Percentiles rank a stretch among this genome's conserved stretches.
phyloP scores from a whole-genome alignment of 2,329 filamentous ascomycete species.

The Fusarium kyushuense region DNA sequence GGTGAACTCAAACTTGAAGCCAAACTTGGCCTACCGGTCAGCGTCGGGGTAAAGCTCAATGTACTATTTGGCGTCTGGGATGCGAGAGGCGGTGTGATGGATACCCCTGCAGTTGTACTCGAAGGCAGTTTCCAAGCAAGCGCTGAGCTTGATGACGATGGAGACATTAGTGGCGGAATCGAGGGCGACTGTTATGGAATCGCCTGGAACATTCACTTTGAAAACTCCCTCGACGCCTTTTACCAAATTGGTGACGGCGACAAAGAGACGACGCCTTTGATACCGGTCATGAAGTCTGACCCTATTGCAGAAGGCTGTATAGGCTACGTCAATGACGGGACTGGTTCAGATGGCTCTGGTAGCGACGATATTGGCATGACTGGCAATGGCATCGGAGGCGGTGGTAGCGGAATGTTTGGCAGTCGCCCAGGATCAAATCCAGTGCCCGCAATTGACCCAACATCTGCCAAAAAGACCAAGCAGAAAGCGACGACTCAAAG shows the following conservation, averaged over 20 bases:
- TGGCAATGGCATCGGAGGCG: not conserved
- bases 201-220: conserved; percentile 23
- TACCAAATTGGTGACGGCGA: not conserved
- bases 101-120: conserved; percentile 3
- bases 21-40: not conserved
- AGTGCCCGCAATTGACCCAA: not conserved
- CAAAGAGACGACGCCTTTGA: no score
- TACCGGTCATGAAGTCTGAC: not conserved
- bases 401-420: not conserved
- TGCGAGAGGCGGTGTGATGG: not conserved
- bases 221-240: conserved; percentile 5
- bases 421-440: not conserved
- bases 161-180: not conserved
- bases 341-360: not conserved
- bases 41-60: not conserved
- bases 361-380: not conserved
- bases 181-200: conserved; percentile 15
- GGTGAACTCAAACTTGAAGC: conserved; percentile 9
- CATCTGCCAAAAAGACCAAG: not conserved
- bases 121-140: conserved; percentile 1
- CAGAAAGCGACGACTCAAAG: not conserved
- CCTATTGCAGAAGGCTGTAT: conserved; percentile 18
- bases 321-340: conserved; percentile 16
- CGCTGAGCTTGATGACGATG: not conserved
- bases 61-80: not conserved